Conservation (phyloP, 371 early-diverging fungal species). For the Lichtheimia ornata region DNA sequence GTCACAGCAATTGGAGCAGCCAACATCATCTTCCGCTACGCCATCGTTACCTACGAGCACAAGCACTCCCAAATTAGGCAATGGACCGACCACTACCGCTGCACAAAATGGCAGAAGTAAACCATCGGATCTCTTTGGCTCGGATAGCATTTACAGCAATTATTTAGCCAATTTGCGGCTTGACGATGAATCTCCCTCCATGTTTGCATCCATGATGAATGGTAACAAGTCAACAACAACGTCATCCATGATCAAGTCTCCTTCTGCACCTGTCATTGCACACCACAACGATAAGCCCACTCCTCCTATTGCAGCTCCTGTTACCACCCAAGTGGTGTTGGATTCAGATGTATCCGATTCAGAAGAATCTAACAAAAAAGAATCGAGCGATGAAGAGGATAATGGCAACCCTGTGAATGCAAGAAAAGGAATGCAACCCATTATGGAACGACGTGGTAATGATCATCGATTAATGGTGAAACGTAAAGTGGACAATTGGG, state of each 20-base stretch:
- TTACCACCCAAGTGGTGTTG: constrained; percentile 29
- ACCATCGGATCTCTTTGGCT: constrained; percentile 20
- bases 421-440: constrained; percentile 34
- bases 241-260: constrained; percentile 5
- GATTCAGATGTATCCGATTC: constrained; percentile 49
- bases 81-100: constrained; percentile 12
- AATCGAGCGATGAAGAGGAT: constrained; percentile 14
- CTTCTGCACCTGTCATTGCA: not conserved
- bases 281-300: not conserved
- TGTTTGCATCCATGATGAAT: constrained; percentile 33
- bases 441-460: constrained; percentile 42
- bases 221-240: not conserved
- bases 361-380: constrained; percentile 26
- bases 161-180: constrained; percentile 15
- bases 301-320: constrained; percentile 3
- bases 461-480: constrained; percentile 37
- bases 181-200: constrained; percentile 14
- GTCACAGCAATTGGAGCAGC: constrained; percentile 30
- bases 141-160: constrained; percentile 41
- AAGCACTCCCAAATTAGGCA: constrained; percentile 2
- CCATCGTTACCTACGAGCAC: constrained; percentile 6
- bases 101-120: constrained; percentile 4
- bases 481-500: constrained; percentile 44
- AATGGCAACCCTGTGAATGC: constrained; percentile 4
- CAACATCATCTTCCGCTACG: not conserved